Evolutionary conservation across 2,329 filamentous ascomycete genomes (phyloP).

Genomic region (Cercospora brassicicola): DNA sequence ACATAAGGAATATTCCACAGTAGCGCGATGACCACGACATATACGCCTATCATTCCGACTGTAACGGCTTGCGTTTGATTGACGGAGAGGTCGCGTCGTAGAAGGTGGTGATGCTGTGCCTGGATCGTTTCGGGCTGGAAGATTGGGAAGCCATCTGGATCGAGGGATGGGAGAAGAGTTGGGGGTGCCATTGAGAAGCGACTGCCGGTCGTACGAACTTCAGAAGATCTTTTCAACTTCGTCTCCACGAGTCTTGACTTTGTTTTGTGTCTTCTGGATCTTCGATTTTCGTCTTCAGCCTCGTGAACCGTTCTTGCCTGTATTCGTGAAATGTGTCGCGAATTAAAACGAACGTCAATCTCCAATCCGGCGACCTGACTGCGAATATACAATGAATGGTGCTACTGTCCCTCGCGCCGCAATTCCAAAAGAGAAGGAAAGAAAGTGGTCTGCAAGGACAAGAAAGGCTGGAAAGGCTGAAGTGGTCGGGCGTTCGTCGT

Average conservation of each 20-base stretch:
- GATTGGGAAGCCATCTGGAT: slow-evolving; percentile 1
- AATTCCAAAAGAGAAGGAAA: background rate
- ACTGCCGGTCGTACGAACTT: background rate
- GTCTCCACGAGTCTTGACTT: background rate
- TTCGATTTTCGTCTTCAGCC: background rate
- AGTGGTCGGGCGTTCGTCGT: background rate
- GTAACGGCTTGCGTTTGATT: slow-evolving; percentile 70
- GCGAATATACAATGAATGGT: background rate
- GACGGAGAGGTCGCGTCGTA: slow-evolving; percentile 58
- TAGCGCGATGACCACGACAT: slow-evolving; percentile 71
- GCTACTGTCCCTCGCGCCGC: background rate
- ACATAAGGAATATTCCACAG: slow-evolving; percentile 79
- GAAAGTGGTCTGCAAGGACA: background rate
- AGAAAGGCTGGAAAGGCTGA: background rate
- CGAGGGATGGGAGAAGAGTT: background rate
- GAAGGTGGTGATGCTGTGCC: slow-evolving; percentile 34
- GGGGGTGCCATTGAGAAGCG: background rate
- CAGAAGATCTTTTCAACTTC: background rate
- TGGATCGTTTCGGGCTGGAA: background rate
- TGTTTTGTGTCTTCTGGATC: background rate
- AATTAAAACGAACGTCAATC: background rate
- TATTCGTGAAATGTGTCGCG: background rate
- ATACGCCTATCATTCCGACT: slow-evolving; percentile 68
- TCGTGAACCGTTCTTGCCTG: background rate
- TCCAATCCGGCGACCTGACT: background rate